Evolutionary conservation across 352 stramenopile species (phyloP).

Genomic region (Poterioochromonas sp.): DNA sequence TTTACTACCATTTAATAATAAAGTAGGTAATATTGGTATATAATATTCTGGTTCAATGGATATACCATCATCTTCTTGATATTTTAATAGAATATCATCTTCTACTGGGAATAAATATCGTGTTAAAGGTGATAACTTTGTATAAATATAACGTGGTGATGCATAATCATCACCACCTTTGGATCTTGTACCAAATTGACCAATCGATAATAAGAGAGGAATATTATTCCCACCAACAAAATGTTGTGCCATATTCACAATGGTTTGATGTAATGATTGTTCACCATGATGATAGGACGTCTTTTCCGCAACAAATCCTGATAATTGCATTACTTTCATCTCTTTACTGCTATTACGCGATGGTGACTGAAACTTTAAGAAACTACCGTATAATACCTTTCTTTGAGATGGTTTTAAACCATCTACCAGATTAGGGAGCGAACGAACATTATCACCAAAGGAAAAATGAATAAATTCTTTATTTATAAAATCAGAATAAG

Average conservation of each 20-base stretch:
- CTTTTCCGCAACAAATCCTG: slow-evolving; percentile 90
- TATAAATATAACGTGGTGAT: slow-evolving; percentile 98
- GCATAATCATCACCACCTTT: slow-evolving; percentile 93
- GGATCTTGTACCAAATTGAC: slow-evolving; percentile 96
- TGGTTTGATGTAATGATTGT: slow-evolving; percentile 85
- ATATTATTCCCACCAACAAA: slow-evolving; percentile 97
- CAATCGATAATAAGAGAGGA: slow-evolving; percentile 86
- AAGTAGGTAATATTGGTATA: slow-evolving; percentile 84
- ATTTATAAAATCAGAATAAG: slow-evolving; percentile 95
- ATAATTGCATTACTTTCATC: slow-evolving; percentile 98
- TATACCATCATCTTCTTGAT: slow-evolving; percentile 94
- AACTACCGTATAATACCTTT: slow-evolving; percentile 88
- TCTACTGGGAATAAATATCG: slow-evolving; percentile 92
- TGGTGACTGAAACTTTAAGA: slow-evolving; percentile 90
- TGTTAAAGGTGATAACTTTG: slow-evolving; percentile 84
- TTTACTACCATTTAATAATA: slow-evolving; percentile 92
- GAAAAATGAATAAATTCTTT: slow-evolving; percentile 97
- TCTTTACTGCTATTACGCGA: too few relatives aligned
- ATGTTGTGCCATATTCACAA: slow-evolving; percentile 98
- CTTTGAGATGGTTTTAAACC: slow-evolving; percentile 92
- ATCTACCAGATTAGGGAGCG: slow-evolving; percentile 87
- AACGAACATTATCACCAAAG: slow-evolving; percentile 86
- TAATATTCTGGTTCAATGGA: slow-evolving; percentile 94
- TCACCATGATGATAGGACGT: slow-evolving; percentile 98
- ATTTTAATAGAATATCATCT: slow-evolving; percentile 88